Percentiles rank a stretch among this genome's conserved stretches.
Evolutionary conservation across 202 grass and related monocot genomes (phyloP).

Genomic region (Thinopyrum obtusiflorum): DNA sequence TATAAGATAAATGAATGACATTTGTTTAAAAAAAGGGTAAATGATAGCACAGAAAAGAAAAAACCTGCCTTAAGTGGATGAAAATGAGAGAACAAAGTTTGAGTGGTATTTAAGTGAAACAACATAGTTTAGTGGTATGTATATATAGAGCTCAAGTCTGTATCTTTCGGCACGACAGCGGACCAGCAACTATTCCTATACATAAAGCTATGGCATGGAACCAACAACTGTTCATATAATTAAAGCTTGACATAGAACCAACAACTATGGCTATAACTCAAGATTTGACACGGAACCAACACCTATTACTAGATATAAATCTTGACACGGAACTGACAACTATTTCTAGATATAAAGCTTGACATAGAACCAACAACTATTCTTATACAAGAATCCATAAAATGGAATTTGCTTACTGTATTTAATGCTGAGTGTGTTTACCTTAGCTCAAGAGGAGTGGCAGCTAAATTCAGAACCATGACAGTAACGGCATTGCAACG

Average conservation of each 20-base stretch:
- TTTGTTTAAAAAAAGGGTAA: neutral
- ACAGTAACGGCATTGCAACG: constrained; percentile 74
- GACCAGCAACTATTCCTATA: neutral
- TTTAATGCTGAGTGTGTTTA: constrained; percentile 13
- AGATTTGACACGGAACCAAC: neutral
- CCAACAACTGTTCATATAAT: neutral
- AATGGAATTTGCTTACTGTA: neutral
- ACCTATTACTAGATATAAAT: no score
- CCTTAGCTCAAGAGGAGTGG: constrained; percentile 92
- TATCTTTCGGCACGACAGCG: neutral
- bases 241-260: neutral
- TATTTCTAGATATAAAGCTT: no score
- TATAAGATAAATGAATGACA: no score
- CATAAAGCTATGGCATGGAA: neutral
- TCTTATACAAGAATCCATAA: neutral
- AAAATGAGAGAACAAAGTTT: neutral
- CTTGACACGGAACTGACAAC: no score
- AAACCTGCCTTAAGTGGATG: neutral
- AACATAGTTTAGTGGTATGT: neutral
- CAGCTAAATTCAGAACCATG: constrained; percentile 78
- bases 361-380: neutral
- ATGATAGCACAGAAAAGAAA: neutral
- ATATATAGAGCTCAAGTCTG: neutral
- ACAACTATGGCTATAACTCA: neutral
- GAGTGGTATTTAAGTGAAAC: neutral